phyloP scores from a whole-genome alignment of 1,284 basidiomycete species.

The Cutaneotrichosporon sp. region DNA sequence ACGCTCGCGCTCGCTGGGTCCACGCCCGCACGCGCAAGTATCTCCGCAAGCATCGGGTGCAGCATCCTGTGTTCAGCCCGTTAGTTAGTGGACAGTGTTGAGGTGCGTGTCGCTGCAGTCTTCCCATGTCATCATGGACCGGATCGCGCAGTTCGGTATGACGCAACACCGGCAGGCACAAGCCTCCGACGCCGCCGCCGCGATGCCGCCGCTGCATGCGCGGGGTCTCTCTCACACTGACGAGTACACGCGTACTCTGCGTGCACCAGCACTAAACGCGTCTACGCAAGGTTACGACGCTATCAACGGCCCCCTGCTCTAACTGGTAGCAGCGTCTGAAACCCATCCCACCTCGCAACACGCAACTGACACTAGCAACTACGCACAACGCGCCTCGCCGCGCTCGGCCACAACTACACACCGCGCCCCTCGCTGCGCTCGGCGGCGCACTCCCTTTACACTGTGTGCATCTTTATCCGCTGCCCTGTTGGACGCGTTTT shows the following conservation, averaged over 20 bases:
- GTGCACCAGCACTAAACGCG: no score
- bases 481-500: neutral
- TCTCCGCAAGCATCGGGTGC: conserved; percentile 16
- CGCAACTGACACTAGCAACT: no score
- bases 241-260: no score
- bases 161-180: neutral
- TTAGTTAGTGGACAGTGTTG: neutral
- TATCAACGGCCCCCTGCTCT: no score
- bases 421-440: neutral
- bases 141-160: no score
- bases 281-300: no score
- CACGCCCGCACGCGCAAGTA: conserved; percentile 21
- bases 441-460: conserved; percentile 6
- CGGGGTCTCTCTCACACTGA: no score
- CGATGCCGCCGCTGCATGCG: neutral
- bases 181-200: neutral
- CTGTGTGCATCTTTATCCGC: conserved; percentile 15
- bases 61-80: neutral
- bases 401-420: no score
- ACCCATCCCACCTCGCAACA: no score
- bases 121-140: no score
- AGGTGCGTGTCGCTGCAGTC: neutral
- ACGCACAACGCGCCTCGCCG: no score
- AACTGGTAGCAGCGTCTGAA: no score
- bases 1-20: conserved; percentile 8